These are phyloP conservation scores for Hanseniaspora pseudoguilliermondii DNA, from an alignment of 805 yeast genomes.

Conservation along the genomic window DNA sequence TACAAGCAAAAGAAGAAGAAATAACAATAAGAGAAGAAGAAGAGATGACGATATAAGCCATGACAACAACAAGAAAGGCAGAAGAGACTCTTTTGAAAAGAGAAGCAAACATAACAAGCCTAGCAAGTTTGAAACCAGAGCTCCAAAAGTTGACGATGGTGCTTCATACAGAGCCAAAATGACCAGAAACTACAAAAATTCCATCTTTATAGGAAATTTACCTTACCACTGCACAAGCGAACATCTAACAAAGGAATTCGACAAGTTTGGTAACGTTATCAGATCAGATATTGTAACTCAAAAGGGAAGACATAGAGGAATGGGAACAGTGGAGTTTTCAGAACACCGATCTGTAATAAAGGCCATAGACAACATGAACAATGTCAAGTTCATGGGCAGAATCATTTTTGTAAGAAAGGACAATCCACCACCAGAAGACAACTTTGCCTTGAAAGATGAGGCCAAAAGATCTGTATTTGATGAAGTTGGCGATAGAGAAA, in stretches of 20 bases:
- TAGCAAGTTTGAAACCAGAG: slow-evolving; percentile 14
- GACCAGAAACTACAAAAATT: slow-evolving; percentile 51
- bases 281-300: slow-evolving; percentile 73
- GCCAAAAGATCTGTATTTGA: slow-evolving; percentile 13
- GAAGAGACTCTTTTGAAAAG: slow-evolving; percentile 7
- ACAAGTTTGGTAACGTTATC: slow-evolving; percentile 49
- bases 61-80: slow-evolving; percentile 19
- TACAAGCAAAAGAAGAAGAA: slow-evolving; percentile 11
- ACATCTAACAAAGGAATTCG: slow-evolving; percentile 48
- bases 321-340: slow-evolving; percentile 81
- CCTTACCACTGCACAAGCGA: slow-evolving; percentile 51
- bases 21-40: slow-evolving; percentile 9
- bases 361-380: slow-evolving; percentile 61
- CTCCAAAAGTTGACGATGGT: slow-evolving; percentile 14
- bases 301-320: slow-evolving; percentile 73
- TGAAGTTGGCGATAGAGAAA: slow-evolving; percentile 3
- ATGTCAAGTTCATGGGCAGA: slow-evolving; percentile 55
- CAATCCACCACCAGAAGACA: slow-evolving; percentile 58
- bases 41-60: slow-evolving; percentile 24
- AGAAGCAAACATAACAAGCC: neutral
- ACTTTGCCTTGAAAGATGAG: slow-evolving; percentile 13
- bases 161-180: slow-evolving; percentile 28
- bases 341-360: slow-evolving; percentile 48
- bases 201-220: slow-evolving; percentile 61
- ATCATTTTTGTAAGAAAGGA: slow-evolving; percentile 82